A percentile compares a stretch with the other conserved stretches of the same genome.
Conservation (phyloP, 176 grass and related monocot genomes). For the Alopecurus myosuroides region DNA sequence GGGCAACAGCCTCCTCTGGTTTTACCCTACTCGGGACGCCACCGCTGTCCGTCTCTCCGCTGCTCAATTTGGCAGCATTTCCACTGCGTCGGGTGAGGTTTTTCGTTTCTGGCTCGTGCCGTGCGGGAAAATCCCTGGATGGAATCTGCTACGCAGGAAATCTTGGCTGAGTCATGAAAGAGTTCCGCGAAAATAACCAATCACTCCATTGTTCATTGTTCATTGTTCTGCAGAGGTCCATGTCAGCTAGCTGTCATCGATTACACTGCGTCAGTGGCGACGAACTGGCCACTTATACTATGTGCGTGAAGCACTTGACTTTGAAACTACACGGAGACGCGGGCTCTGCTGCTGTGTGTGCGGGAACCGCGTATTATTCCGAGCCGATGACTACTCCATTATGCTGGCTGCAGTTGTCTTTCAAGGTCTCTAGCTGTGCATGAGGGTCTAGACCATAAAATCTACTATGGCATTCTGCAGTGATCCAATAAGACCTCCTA, state of each 20-base stretch:
- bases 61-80: not conserved
- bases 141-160: no score
- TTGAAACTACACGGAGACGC: not conserved
- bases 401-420: slow-evolving; percentile 11
- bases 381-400: slow-evolving; percentile 12
- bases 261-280: not conserved
- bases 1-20: not conserved
- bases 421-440: no score
- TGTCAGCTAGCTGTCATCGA: not conserved
- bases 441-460: no score
- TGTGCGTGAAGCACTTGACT: slow-evolving; percentile 20
- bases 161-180: not conserved
- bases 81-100: not conserved
- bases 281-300: not conserved
- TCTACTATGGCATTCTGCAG: no score
- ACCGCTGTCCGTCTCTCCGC: not conserved
- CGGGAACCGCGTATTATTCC: not conserved
- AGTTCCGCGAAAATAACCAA: not conserved
- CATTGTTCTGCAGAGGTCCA: not conserved
- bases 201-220: no score
- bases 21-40: not conserved
- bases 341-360: not conserved
- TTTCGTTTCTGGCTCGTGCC: not conserved
- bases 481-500: no score
- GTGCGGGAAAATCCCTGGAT: not conserved